Percentiles rank a stretch among this genome's conserved stretches.
Evolutionary conservation across 345 rosid genomes (phyloP).

Genomic region (Salix exigua): DNA sequence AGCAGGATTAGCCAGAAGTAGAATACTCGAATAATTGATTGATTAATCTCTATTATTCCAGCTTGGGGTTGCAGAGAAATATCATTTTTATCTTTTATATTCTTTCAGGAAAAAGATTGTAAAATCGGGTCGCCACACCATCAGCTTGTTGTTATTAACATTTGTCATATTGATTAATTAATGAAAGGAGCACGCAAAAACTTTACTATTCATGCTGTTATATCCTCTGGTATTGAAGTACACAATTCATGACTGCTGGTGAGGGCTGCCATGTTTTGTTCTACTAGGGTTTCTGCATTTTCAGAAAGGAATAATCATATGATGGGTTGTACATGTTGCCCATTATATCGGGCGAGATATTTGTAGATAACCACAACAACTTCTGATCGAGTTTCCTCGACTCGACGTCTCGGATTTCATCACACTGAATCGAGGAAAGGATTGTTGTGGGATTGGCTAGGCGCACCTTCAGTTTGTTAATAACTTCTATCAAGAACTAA

Average conservation of each 20-base stretch:
- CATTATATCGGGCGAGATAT: not conserved
- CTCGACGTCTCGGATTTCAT: not conserved
- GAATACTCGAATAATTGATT: slow-evolving; percentile 37
- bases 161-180: slow-evolving; percentile 55
- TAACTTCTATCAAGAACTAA: not conserved
- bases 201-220: slow-evolving; percentile 1
- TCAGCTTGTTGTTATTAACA: slow-evolving; percentile 50
- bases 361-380: not conserved
- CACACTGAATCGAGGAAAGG: not conserved
- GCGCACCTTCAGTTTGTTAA: not conserved
- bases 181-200: slow-evolving; percentile 18
- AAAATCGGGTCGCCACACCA: slow-evolving; percentile 36
- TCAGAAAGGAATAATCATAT: not conserved
- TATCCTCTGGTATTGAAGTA: not conserved
- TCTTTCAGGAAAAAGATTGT: slow-evolving; percentile 42
- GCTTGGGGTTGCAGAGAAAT: slow-evolving; percentile 33
- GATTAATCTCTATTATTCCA: slow-evolving; percentile 31
- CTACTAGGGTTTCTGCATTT: not conserved
- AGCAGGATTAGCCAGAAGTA: slow-evolving; percentile 39
- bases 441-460: not conserved
- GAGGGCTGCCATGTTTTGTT: not conserved
- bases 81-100: slow-evolving; percentile 31
- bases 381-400: not conserved
- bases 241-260: not conserved
- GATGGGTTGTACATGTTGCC: not conserved